Evolutionary conservation across 2,329 filamentous ascomycete genomes (phyloP), one percentile per base, ranked within the genome.

Genomic region (Aspergillus sp.): DNA sequence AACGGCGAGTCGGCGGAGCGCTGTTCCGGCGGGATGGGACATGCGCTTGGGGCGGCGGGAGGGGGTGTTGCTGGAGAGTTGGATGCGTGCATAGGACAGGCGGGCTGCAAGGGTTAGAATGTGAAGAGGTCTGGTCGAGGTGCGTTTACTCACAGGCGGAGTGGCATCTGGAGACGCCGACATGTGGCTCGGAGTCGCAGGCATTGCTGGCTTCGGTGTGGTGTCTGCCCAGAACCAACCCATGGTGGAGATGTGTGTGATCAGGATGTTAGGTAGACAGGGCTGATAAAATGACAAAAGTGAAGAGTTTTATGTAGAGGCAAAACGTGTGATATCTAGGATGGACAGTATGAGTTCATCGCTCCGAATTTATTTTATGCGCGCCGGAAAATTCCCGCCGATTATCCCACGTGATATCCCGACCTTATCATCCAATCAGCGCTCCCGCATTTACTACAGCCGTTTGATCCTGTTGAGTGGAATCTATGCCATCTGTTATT

Each of bases 221-320:
- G 75, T 64, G 55, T 87, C 83, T 73, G 84, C 83, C 85, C 85
- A 88, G 64, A 88, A 88, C 85, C 85, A 88, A 64, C 85, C 85
- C 85, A 88, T 88, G 53, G 61, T 65, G 55, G 50, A 40, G n/a
- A 38, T 38, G 14, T 14, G n/a, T 4, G 13, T 23, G 13, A 48
- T 9, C 21, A 25, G 16, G 9, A 34, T 21, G 6, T 14, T 5
- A 19, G n/a, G 29, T 31, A 42, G 9, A 16, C 16, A 51, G 7
- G 41, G 14, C 14, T n/a, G n/a, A n/a, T n/a, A n/a, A n/a, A n/a
- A n/a, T n/a, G 13, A 41, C 21, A 17, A 41, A 6, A 20, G 9
- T 1, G 11, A 25, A 10, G n/a, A 38, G 34, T 2, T 38, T 7
- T 21, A 36, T 7, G 25, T 16, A 51, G 16, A 7, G 41, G n/a